Base-by-base conservation (phyloP, 2,329 filamentous ascomycete species). In the Aspergillus luchuensis region DNA sequence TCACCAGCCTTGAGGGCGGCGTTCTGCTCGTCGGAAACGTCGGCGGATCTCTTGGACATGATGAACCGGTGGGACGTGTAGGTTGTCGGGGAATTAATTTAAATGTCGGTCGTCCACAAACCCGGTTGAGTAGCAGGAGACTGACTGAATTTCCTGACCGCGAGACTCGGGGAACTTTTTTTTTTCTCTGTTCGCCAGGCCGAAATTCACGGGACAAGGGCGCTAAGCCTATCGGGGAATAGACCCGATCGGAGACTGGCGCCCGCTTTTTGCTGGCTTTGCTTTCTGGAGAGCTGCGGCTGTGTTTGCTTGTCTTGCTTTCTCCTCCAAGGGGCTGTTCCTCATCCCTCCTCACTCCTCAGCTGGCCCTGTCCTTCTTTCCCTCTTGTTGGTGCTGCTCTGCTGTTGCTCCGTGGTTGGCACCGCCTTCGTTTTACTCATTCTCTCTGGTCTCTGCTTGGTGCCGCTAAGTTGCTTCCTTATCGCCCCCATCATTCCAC, bases 41-140 rank as follows among this genome's bases (percentile, higher is more conserved):
- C 85, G 59, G 84, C 85, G 33, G 81, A 76, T 74, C 86, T 80
- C 74, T 89, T 89, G 47, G 84, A 82, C 86, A 89, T 89, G 58
- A 58, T 79, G 65, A 41, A 50, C 5, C 21, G 51, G 19, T 47
- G 8, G 19, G 36, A 21, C 25, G 11, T 19, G 15, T 45, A 21
- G 10, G 38, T 51, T 51, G 36, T 60, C 23, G 33, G 33, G 33
- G 5, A 36, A 36, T 36, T 36, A 36, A 13, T 5, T 36, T 13
- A 5, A 36, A 13, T 36, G 11, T 36, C 10, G 11, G 33, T 36
- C 33, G 33, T 13, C 33, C 33, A 36, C 33, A 36, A 13, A 36
- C 33, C 30, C 33, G 33, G 33, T 36, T 36, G 33, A 36, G 33
- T 13, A 36, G 33, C 33, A 36, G 33, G 5, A 36, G 11, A 36